Conservation (phyloP, 768 basidiomycete species). For the Psilocybe subaeruginosa region DNA sequence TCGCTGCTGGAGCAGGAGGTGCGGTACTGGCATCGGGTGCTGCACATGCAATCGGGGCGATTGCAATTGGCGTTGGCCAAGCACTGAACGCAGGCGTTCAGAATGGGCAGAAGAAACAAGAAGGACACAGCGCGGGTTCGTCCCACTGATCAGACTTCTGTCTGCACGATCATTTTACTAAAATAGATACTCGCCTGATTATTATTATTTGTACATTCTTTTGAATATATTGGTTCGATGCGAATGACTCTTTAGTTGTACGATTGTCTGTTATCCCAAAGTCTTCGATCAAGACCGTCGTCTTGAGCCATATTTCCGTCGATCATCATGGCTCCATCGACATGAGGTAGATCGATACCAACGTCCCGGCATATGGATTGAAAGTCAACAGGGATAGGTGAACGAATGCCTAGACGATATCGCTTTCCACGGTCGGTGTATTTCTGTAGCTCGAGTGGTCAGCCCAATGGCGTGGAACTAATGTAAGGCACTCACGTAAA, state of each 20-base stretch:
- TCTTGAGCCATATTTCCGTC: neutral
- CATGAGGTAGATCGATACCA: constrained; percentile 39
- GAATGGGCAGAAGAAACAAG: constrained; percentile 30
- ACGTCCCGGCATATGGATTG: constrained; percentile 48
- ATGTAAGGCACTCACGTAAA: constrained; percentile 46
- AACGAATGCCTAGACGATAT: constrained; percentile 53
- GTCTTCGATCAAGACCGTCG: neutral
- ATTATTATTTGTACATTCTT: neutral
- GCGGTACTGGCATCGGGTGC: constrained; percentile 73
- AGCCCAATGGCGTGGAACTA: neutral
- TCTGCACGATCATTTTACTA: no score
- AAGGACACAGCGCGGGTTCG: constrained; percentile 3
- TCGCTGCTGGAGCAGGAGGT: constrained; percentile 71
- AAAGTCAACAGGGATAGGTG: constrained; percentile 64
- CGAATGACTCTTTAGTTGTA: neutral
- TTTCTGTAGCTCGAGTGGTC: constrained; percentile 37
- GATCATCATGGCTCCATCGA: neutral
- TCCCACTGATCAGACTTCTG: neutral
- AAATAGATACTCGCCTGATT: neutral
- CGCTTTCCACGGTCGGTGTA: constrained; percentile 52
- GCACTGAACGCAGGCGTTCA: constrained; percentile 39
- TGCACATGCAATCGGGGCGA: constrained; percentile 78
- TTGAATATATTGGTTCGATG: neutral
- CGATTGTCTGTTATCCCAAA: neutral
- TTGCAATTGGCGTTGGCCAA: constrained; percentile 74